Conservation (phyloP, 805 yeast species). For the Tetrapisispora taiwanensis region DNA sequence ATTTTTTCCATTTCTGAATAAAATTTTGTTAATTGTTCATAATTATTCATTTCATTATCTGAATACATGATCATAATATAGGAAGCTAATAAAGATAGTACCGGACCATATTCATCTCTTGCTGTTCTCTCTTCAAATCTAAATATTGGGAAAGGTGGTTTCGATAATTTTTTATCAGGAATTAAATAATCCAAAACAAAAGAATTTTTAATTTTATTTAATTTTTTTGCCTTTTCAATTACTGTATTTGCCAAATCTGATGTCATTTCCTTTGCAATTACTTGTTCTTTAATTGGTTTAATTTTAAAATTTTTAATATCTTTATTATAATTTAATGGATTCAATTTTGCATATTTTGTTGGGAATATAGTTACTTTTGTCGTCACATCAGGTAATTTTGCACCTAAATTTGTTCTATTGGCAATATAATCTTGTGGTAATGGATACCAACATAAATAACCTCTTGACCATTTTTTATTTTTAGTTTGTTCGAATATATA, state of each 20-base stretch:
- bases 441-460: slow-evolving; percentile 60
- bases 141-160: slow-evolving; percentile 49
- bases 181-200: slow-evolving; percentile 1
- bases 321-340: slow-evolving; percentile 26
- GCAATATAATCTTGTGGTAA: slow-evolving; percentile 61
- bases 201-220: not conserved
- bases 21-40: slow-evolving; percentile 42
- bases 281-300: not conserved
- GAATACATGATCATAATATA: slow-evolving; percentile 65
- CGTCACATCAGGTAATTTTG: slow-evolving; percentile 50
- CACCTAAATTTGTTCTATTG: slow-evolving; percentile 41
- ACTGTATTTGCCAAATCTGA: not conserved
- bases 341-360: slow-evolving; percentile 35
- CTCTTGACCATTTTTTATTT: slow-evolving; percentile 64
- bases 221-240: not conserved
- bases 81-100: slow-evolving; percentile 46
- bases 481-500: slow-evolving; percentile 56
- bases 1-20: slow-evolving; percentile 51
- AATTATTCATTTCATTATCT: slow-evolving; percentile 56
- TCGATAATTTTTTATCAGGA: slow-evolving; percentile 18
- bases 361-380: slow-evolving; percentile 54
- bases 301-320: not conserved
- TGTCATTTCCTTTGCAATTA: not conserved
- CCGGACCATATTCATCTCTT: slow-evolving; percentile 47
- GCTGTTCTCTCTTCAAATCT: slow-evolving; percentile 36